These are phyloP conservation scores for Kokia cookei DNA, from an alignment of 441 rosid genomes.

Conservation along the genomic window DNA sequence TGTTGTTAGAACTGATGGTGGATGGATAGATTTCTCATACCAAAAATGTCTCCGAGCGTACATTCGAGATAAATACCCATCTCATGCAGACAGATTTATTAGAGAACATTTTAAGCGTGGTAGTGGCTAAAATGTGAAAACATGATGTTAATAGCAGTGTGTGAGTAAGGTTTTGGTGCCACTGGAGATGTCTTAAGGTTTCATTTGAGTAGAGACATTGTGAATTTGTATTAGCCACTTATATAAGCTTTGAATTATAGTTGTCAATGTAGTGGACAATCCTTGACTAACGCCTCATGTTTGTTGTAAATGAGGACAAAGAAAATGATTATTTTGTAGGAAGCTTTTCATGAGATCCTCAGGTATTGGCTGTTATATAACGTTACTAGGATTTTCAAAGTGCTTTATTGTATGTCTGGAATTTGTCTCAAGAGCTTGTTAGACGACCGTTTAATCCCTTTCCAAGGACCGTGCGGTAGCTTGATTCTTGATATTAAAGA, in stretches of 20 bases:
- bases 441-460: neutral
- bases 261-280: slow-evolving; percentile 33
- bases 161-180: neutral
- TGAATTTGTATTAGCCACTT: neutral
- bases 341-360: slow-evolving; percentile 6
- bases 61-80: slow-evolving; percentile 56
- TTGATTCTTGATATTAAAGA: neutral
- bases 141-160: neutral
- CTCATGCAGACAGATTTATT: slow-evolving; percentile 60
- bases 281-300: slow-evolving; percentile 19
- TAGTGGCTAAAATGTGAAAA: neutral
- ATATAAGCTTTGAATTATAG: slow-evolving; percentile 6
- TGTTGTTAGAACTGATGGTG: slow-evolving; percentile 79
- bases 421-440: neutral
- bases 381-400: neutral
- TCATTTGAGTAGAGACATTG: neutral
- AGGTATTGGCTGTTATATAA: neutral
- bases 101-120: slow-evolving; percentile 4
- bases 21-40: slow-evolving; percentile 86
- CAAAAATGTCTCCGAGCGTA: slow-evolving; percentile 79
- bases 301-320: slow-evolving; percentile 18
- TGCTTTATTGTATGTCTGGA: neutral
- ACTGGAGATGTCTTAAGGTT: neutral
- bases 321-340: slow-evolving; percentile 22
- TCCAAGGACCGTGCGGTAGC: neutral